These are phyloP conservation scores for Citrullus amarus DNA, from an alignment of 306 rosid species.

Conservation along the genomic window DNA sequence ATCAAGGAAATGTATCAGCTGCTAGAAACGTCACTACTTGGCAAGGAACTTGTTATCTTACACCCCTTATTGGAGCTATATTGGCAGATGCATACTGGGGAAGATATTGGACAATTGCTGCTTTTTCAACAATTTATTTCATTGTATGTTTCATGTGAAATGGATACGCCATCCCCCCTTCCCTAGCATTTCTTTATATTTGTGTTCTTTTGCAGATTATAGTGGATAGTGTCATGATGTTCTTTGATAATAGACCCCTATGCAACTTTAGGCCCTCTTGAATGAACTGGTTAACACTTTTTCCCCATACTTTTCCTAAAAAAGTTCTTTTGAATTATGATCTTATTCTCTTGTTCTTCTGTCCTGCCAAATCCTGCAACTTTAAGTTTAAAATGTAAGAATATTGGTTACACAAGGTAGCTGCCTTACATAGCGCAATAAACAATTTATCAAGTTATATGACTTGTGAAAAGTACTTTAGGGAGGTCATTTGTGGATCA, in stretches of 20 bases:
- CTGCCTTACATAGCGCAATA: not conserved
- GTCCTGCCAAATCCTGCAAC: not conserved
- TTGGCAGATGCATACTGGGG: constrained; percentile 98
- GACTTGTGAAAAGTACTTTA: not conserved
- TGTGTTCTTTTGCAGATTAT: not conserved
- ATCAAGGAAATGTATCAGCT: constrained; percentile 79
- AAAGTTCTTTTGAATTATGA: not conserved
- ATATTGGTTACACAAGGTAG: not conserved
- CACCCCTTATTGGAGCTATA: constrained; percentile 94
- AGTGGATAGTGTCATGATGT: not conserved
- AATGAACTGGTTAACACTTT: not conserved
- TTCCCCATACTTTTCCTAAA: not conserved
- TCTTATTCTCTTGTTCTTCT: not conserved
- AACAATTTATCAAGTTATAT: not conserved
- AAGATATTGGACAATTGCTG: constrained; percentile 95
- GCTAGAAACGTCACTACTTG: constrained; percentile 95
- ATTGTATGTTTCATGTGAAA: constrained; percentile 34
- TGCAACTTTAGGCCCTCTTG: not conserved
- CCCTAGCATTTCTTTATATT: not conserved
- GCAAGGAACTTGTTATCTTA: constrained; percentile 96
- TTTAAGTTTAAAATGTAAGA: not conserved
- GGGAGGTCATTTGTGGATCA: not conserved
- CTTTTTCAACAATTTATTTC: constrained; percentile 67
- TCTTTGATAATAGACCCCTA: not conserved
- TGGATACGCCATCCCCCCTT: not conserved